Base-by-base conservation (phyloP, 2,329 filamentous ascomycete genomes). In the Claviceps sp. region DNA sequence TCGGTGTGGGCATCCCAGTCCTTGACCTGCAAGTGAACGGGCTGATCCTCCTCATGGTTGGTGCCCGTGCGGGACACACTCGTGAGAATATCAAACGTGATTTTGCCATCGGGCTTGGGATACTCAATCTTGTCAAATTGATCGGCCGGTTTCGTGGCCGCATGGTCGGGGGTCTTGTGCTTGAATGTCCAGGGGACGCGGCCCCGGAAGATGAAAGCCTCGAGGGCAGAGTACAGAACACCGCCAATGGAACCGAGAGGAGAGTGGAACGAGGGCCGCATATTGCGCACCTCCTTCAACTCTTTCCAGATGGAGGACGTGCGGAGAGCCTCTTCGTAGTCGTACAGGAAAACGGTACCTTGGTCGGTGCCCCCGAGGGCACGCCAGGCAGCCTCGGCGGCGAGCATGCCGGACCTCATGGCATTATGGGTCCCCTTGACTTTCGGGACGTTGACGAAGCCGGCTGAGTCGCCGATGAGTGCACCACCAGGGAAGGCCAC, bases 21-120 rank as follows among this genome's bases (percentile, higher is more conserved):
- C 68, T 86, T 80, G 58, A 98, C 91, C 68, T 95, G 88, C 61
- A 98, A 73, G 68, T 98, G 93, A 49, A 95, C 89, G 0, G 93
- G 93, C 71, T 98, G 90, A 67, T 98, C 93, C 71, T 98, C 93
- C 69, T 97, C 93, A 69, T 98, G 93, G 71, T 97, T 97, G 36
- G 93, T 98, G 40, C 93, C 93, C 5, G 93, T 97, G 52, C 93
- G 82, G 58, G 86, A 94, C 14, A 98, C 93, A 62, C 86, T 94
- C 2, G 93, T 98, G 64, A 98, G 70, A 58, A 98, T 95, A 66
- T 98, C 93, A 64, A 98, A 98, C 57, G 82, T 88, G 66, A 98
- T 83, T 71, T 94, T 86, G 59, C 89, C 89, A 65, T 98, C 93
- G 1, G 93, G 93, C 73, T 97, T 98, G 51, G 88, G 86, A 64